phyloP scores from a whole-genome alignment of 2,329 filamentous ascomycete genomes.

The Scedosporium boydii region DNA sequence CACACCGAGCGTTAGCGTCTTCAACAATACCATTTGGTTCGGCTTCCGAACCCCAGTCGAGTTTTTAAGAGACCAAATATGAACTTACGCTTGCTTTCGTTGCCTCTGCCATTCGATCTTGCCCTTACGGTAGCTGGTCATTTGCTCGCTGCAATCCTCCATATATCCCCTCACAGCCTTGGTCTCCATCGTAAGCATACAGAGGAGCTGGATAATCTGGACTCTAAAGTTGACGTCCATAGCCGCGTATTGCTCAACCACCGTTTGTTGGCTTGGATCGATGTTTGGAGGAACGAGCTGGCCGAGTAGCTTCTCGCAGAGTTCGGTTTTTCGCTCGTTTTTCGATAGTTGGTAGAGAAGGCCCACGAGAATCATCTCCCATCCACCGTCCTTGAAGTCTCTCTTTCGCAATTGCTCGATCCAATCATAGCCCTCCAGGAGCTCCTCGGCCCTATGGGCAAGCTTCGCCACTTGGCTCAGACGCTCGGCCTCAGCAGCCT shows the following conservation, averaged over 20 bases:
- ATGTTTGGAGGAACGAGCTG: conserved; percentile 71
- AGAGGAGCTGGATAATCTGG: conserved; percentile 72
- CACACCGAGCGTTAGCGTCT: conserved; percentile 16
- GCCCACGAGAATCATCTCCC: conserved; percentile 84
- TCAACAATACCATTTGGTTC: conserved; percentile 4
- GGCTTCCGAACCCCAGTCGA: background rate
- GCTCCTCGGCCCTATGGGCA: conserved; percentile 62
- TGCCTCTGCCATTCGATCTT: conserved; percentile 88
- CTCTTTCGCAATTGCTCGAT: conserved; percentile 73
- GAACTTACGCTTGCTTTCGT: conserved; percentile 54
- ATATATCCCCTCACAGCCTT: conserved; percentile 81
- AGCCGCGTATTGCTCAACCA: conserved; percentile 59
- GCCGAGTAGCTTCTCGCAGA: conserved; percentile 69
- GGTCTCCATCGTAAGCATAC: conserved; percentile 77
- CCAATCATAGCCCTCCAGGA: conserved; percentile 71
- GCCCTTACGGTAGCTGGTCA: conserved; percentile 91
- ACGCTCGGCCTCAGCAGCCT: conserved; percentile 44
- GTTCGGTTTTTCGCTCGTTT: conserved; percentile 56
- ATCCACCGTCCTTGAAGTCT: conserved; percentile 80
- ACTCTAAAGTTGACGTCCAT: conserved; percentile 80
- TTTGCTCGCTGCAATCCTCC: conserved; percentile 84
- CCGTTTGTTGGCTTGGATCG: conserved; percentile 67
- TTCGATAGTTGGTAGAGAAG: conserved; percentile 77
- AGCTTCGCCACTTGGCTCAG: conserved; percentile 34
- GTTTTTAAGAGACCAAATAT: background rate